Base-by-base conservation (phyloP, 208 protist genomes). In the Jaenimonas drosophilae region DNA sequence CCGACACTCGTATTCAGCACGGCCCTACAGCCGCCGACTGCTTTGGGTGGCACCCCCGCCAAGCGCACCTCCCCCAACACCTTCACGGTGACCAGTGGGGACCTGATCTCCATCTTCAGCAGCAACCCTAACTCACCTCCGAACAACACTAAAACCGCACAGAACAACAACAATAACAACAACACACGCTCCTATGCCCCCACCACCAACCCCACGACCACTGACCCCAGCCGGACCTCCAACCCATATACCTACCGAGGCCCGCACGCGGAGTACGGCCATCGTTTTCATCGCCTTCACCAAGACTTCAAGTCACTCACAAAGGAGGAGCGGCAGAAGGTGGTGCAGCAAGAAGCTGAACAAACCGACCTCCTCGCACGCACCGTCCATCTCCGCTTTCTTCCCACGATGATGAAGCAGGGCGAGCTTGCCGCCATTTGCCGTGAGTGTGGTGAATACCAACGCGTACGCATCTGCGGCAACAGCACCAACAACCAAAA, bases 241-340 rank as follows among this genome's bases (percentile, higher is more conserved):
- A 59, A 54, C 43, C 64, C 48, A 2, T 70, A 59, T 51, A 64
- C 61, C 29, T 70, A 67, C 49, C 54, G 53, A 44, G 62, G 62
- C 40, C 57, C 46, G 9, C 59, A 64, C 42, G 53, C 26, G n/a
- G 49, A 56, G 27, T 49, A 57, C 46, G 45, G 19, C 31, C 49
- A 55, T 34, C 70, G 55, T 20, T 47, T 54, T 21, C 39, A 73
- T 5, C 69, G 59, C 0, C 54, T 73, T 2, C 72, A 78, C 45
- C 65, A 76, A n/a, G 64, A 76, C 47, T 87, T 79, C 57, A 87
- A 87, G 51, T 51, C 72, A 2, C 72, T 87, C 12, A 49, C 56
- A 17, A 81, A 82, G 43, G 63, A 70, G 53, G 61, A 81, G 43
- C 41, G 45, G 27, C 25, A 38, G 27, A 43, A 57, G 46, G 29